Base-by-base conservation (phyloP, 2,329 filamentous ascomycete genomes). In the Pseudonectria foliicola region DNA sequence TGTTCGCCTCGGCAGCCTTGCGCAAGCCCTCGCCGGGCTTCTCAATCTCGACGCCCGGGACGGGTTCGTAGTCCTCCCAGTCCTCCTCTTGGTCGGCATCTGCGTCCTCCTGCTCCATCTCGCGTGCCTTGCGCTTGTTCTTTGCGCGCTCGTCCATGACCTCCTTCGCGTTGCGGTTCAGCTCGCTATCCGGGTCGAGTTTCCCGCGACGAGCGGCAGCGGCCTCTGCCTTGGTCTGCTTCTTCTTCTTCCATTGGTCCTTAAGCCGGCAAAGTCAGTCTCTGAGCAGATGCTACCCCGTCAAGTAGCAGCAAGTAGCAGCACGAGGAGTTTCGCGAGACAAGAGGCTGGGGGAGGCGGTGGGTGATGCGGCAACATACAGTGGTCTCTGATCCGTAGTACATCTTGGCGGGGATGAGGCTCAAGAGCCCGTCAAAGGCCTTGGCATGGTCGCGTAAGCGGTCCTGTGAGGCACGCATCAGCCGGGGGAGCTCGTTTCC, bases 241-340 rank as follows among this genome's bases (percentile, higher is more conserved):
- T 96, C 66, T 92, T 94, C 56, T 82, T 82, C 60, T 80, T 59
- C 87, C 88, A 94, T 80, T 95, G 87, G 53, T 92, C 84, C 87
- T 94, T 54, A 43, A 47, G 33, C 35, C 29, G 18, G 24, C 24
- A 27, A 7, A 25, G 30, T 53, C 44, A 54, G 48, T 31, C 32
- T 37, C 25, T n/a, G 30, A 16, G 10, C 29, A 13, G 12, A 11
- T 18, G 24, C 15, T 18, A 33, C 27, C 21, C 31, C 29, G 18
- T 25, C 29, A 28, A 13, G 25, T 15, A n/a, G 25, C 21, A 29
- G 14, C 18, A 28, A 23, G 21, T 31, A n/a, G n/a, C n/a, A n/a
- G n/a, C n/a, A n/a, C n/a, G n/a, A n/a, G n/a, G n/a, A n/a, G n/a
- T n/a, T n/a, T n/a, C n/a, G n/a, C n/a, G n/a, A 31, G 14, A 40